Evolutionary conservation across 169 alveolate genomes (phyloP), one percentile per base, ranked within the genome.

Genomic region (Plasmodium blacklocki): DNA sequence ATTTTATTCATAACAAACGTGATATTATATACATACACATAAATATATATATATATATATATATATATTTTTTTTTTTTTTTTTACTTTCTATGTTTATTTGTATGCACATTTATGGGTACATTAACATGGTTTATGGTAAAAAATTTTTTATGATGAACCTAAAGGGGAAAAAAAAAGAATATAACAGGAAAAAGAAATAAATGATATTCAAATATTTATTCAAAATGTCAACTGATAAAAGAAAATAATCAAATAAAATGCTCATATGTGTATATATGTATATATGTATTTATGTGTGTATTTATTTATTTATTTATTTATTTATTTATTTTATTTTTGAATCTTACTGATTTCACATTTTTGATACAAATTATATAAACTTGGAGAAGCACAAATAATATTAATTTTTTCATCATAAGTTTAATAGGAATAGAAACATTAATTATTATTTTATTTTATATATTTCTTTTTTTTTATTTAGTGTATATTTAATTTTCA

Each of bases 291-390:
- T n/a, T 43, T 47, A 47, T 43, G 50, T 26, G 62, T 47, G 67
- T 71, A n/a, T 71, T 29, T 56, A 29, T 29, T n/a, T 32, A 66
- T 58, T 3, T 39, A 8, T 26, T 29, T 59, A 23, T 49, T 9
- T 56, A 7, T 29, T n/a, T 32, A 66, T 58, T n/a, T 39, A 8
- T 26, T 50, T 59, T 70, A 12, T 62, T 59, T 5, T 68, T 8
- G 19, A 3, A 45, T 45, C 87, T 59, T 60, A 78, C 89, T 47
- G 89, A 54, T 49, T 78, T 78, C 54, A 66, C 89, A 78, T 78
- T 78, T 59, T 64, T 66, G 60, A 67, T 26, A 50, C 60, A 64
- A 32, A 78, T 45, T 78, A 58, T 58, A 78, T 64, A 64, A 26
- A 78, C 71, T 64, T 59, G 89, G 62, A 78, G 49, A 59, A 64